A percentile compares a stretch with the other conserved stretches of the same genome.
These are phyloP conservation scores for Epichloe sylvatica DNA, from an alignment of 2,329 filamentous ascomycete genomes.

Conservation along the genomic window DNA sequence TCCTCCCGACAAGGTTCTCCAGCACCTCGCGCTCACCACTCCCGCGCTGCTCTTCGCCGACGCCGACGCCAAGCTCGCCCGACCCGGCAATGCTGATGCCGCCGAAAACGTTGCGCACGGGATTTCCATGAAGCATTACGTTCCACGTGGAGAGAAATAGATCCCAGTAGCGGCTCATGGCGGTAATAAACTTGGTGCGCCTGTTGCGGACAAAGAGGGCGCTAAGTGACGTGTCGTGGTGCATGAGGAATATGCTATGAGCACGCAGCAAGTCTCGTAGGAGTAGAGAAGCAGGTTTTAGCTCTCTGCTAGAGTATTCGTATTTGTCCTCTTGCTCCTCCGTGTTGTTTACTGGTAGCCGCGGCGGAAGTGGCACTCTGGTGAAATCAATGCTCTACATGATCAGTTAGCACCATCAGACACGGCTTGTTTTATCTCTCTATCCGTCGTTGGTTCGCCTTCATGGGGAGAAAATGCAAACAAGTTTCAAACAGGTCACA, in stretches of 20 bases:
- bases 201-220: constrained; percentile 51
- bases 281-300: constrained; percentile 68
- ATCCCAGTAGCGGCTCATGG: constrained; percentile 73
- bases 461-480: not conserved
- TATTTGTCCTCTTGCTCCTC: constrained; percentile 31
- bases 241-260: constrained; percentile 71
- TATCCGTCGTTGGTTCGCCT: not conserved
- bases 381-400: constrained; percentile 58
- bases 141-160: constrained; percentile 62
- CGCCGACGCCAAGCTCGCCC: constrained; percentile 83
- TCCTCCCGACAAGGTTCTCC: constrained; percentile 68
- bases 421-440: not conserved
- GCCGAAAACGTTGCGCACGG: constrained; percentile 62
- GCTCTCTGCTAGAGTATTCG: constrained; percentile 81
- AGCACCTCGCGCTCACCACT: constrained; percentile 88
- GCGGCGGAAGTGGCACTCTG: constrained; percentile 48
- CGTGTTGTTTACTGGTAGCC: constrained; percentile 28
- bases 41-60: constrained; percentile 88
- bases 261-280: constrained; percentile 71
- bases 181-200: constrained; percentile 54
- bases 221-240: constrained; percentile 65
- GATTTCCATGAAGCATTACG: constrained; percentile 80
- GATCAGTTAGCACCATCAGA: constrained; percentile 2
- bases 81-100: constrained; percentile 80
- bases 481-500: not conserved